phyloP scores from a whole-genome alignment of 1,139 yeast species.

The Candida buenavistaensis region DNA sequence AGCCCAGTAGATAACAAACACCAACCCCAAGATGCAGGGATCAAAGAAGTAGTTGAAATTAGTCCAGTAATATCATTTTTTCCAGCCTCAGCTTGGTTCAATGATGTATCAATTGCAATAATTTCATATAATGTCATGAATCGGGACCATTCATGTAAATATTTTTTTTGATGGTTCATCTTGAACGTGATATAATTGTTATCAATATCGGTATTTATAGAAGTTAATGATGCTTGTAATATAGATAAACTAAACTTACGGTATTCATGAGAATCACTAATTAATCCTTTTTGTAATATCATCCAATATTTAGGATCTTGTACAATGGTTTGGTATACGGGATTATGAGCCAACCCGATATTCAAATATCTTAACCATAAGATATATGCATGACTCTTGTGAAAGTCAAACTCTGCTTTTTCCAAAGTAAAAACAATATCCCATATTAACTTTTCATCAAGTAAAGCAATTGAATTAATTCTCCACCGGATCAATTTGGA shows the following conservation, averaged over 20 bases:
- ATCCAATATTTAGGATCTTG: constrained; percentile 55
- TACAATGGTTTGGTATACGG: constrained; percentile 34
- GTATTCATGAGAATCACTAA: constrained; percentile 62
- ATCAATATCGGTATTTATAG: constrained; percentile 37
- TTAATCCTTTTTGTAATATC: constrained; percentile 55
- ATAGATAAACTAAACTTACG: constrained; percentile 73
- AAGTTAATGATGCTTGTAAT: constrained; percentile 58
- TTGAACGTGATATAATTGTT: constrained; percentile 52
- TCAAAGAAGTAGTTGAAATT: constrained; percentile 49
- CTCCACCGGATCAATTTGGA: constrained; percentile 53
- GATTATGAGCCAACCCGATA: constrained; percentile 17
- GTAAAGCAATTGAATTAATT: constrained; percentile 27
- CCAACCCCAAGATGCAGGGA: constrained; percentile 74
- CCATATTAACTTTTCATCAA: constrained; percentile 42
- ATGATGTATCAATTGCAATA: constrained; percentile 79
- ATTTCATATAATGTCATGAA: constrained; percentile 77
- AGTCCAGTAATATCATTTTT: constrained; percentile 59
- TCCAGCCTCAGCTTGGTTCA: constrained; percentile 86
- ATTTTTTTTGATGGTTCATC: constrained; percentile 21
- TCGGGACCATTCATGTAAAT: constrained; percentile 65
- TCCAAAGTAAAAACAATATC: constrained; percentile 38
- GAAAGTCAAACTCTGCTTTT: constrained; percentile 26
- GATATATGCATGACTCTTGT: constrained; percentile 45
- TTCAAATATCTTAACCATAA: constrained; percentile 58
- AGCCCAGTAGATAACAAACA: constrained; percentile 75